These are phyloP conservation scores for Myochromella boudieri DNA, from an alignment of 768 basidiomycete species.

Conservation along the genomic window DNA sequence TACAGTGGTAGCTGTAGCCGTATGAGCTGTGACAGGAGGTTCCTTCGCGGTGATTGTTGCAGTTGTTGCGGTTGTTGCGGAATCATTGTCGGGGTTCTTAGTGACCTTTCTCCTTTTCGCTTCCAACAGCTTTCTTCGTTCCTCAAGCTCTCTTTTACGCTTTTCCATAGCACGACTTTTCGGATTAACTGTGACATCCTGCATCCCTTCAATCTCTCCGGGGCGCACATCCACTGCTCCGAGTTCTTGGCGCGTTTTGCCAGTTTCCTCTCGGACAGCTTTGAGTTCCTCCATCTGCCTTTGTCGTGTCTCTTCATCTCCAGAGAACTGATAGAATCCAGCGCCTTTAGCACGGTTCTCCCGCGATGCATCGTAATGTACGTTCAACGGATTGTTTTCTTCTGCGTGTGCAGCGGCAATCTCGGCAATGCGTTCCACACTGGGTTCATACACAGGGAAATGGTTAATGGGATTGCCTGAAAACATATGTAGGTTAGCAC, in stretches of 20 bases:
- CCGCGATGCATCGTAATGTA: constrained; percentile 78
- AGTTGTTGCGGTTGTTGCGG: constrained; percentile 5
- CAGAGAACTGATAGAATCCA: constrained; percentile 89
- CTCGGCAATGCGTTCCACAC: constrained; percentile 74
- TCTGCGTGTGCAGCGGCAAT: constrained; percentile 73
- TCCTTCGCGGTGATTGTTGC: constrained; percentile 1
- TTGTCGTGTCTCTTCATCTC: constrained; percentile 75
- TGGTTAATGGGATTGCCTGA: constrained; percentile 79
- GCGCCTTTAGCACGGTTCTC: constrained; percentile 91
- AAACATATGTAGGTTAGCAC: constrained; percentile 6
- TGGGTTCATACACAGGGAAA: constrained; percentile 88
- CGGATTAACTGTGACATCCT: constrained; percentile 31
- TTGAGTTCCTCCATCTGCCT: constrained; percentile 84
- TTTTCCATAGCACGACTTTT: constrained; percentile 67
- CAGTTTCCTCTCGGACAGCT: constrained; percentile 68
- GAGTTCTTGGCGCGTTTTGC: constrained; percentile 52
- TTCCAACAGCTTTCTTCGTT: constrained; percentile 58
- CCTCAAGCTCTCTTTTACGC: constrained; percentile 72
- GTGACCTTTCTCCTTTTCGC: constrained; percentile 62
- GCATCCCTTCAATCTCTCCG: constrained; percentile 81
- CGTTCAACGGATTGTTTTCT: constrained; percentile 64
- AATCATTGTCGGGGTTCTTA: constrained; percentile 10
- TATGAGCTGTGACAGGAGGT: background rate
- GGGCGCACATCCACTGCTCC: constrained; percentile 62
- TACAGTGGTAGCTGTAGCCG: constrained; percentile 14